Evolutionary conservation across 257 asterid genomes (phyloP), one percentile per base, ranked within the genome.

Genomic region (Thymus mandschuricus): DNA sequence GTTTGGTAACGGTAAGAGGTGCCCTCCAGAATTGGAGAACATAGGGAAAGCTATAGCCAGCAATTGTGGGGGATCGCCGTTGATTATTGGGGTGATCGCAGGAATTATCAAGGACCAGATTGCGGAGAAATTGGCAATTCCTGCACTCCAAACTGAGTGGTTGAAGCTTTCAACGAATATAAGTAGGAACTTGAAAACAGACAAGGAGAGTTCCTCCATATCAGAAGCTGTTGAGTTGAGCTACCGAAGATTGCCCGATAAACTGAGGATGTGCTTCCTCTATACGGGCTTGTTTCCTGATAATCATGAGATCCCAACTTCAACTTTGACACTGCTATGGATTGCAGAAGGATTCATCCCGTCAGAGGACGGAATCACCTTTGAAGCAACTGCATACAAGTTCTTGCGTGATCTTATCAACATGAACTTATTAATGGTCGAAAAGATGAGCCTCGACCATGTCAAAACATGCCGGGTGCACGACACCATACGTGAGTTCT

Each of bases 341-440:
- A 83, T 87, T 0, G 84, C 90, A 0, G 92, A 87, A 60, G 87
- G 92, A 3, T 87, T 81, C 35, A 45, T 87, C 27, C 78, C 15
- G 15, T 41, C 11, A 1, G 40, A 43, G 34, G 34, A 6, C 1
- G 70, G 61, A 2, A 11, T 27, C 43, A 73, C 69, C 52, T 3
- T 78, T 72, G 92, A 85, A 75, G 64, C 66, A 60, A 61, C 28
- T 13, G 90, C 92, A 0, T 64, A 79, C 34, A 78, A 49, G 6
- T 60, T 61, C 56, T 0, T 87, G 78, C 35, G 74, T 13, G 86
- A 78, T 0, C 82, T 87, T 0, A 78, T 87, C 0, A 43, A 40
- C 44, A 81, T 79, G 73, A 87, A 81, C 73, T 64, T 87, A 52
- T 52, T 87, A 65, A 84, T 71, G 72, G 81, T 66, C 45, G 79